Percentiles rank a stretch among this genome's conserved stretches.
Conservation (phyloP, 441 rosid genomes). For the Kokia cookei region DNA sequence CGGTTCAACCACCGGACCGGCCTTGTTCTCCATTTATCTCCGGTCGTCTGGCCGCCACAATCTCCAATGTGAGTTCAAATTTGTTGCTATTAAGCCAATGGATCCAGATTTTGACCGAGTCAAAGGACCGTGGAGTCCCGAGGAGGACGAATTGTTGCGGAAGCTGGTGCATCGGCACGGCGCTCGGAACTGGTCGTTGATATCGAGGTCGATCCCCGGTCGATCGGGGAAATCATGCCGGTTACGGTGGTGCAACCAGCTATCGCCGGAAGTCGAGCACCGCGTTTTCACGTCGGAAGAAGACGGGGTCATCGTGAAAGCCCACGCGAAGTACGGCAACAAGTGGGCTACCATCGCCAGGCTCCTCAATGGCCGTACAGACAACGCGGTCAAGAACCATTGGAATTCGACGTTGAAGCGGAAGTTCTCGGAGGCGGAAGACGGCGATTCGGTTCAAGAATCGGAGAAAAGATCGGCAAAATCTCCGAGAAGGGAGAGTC, state of each 20-base stretch:
- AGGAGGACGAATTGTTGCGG: slow-evolving; percentile 38
- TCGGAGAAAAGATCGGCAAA: slow-evolving; percentile 10
- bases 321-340: slow-evolving; percentile 45
- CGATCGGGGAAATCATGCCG: slow-evolving; percentile 56
- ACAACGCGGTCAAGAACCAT: slow-evolving; percentile 53
- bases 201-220: slow-evolving; percentile 35
- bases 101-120: neutral
- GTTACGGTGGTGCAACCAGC: slow-evolving; percentile 58
- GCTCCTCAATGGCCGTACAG: slow-evolving; percentile 46
- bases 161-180: slow-evolving; percentile 31
- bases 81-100: neutral
- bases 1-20: no score
- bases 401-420: slow-evolving; percentile 50
- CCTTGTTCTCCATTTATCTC: no score
- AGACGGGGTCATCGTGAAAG: slow-evolving; percentile 34
- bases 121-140: slow-evolving; percentile 43
- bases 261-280: slow-evolving; percentile 44
- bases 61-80: neutral
- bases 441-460: slow-evolving; percentile 7
- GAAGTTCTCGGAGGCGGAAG: slow-evolving; percentile 11
- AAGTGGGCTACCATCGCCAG: slow-evolving; percentile 53
- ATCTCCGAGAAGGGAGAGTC: slow-evolving; percentile 2
- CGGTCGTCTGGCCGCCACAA: neutral
- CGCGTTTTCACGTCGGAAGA: slow-evolving; percentile 42
- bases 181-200: slow-evolving; percentile 45